Percentiles rank a stretch among this genome's conserved stretches.
Evolutionary conservation across 805 yeast genomes (phyloP).

Genomic region (Metschnikowia reukaufii): DNA sequence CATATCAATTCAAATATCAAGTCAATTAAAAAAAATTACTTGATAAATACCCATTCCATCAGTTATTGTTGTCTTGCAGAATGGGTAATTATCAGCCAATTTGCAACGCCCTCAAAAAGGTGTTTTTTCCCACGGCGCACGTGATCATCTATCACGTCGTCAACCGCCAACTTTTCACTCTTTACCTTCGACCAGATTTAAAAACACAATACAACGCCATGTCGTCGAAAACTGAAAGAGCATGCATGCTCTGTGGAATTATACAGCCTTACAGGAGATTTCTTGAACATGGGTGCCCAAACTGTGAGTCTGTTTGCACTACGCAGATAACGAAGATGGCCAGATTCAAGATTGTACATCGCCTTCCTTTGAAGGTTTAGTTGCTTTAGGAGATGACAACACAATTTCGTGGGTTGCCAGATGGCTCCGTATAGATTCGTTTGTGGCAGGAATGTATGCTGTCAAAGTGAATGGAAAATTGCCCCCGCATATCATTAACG

Average conservation of each 20-base stretch:
- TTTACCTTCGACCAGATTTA: background rate
- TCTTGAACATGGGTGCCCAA: conserved; percentile 88
- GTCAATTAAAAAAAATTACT: no score
- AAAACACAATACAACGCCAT: conserved; percentile 22
- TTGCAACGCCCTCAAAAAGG: background rate
- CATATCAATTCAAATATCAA: no score
- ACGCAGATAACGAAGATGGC: conserved; percentile 74
- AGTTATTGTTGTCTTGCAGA: background rate
- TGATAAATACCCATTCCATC: background rate
- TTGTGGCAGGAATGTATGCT: conserved; percentile 88
- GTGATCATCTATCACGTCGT: conserved; percentile 1
- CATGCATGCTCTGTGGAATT: conserved; percentile 95
- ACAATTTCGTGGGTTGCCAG: conserved; percentile 92
- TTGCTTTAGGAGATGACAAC: conserved; percentile 80
- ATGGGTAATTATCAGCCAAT: background rate
- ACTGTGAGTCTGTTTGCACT: conserved; percentile 89
- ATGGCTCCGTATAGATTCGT: conserved; percentile 90
- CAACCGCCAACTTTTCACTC: background rate
- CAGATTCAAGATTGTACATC: conserved; percentile 90
- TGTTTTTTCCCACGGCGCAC: conserved; percentile 3
- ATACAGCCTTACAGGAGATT: conserved; percentile 75
- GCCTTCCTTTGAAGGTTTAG: conserved; percentile 93
- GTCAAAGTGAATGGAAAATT: conserved; percentile 89
- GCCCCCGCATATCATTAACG: conserved; percentile 80
- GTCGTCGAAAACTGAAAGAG: conserved; percentile 76